Conservation (phyloP, 139 green algal species). For the Closterium sp. region DNA sequence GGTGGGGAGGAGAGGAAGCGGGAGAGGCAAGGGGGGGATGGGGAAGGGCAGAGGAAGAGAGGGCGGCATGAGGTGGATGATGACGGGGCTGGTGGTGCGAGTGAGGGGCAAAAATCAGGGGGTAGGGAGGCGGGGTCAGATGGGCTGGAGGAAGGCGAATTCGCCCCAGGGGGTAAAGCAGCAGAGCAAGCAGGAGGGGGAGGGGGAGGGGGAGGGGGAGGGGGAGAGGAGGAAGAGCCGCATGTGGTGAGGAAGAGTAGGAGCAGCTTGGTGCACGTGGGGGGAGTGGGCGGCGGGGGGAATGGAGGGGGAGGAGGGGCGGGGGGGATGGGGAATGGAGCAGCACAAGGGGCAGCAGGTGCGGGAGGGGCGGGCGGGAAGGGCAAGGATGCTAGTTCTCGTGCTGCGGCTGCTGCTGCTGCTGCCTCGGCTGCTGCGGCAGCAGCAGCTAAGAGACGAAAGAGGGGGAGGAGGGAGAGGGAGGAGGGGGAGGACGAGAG, state of each 20-base stretch:
- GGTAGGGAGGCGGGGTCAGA: constrained; percentile 1
- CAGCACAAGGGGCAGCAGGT: no score
- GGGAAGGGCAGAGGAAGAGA: background rate
- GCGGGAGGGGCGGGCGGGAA: background rate
- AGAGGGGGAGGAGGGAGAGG: background rate
- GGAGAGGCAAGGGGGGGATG: background rate
- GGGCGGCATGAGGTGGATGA: background rate
- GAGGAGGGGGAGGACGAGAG: background rate
- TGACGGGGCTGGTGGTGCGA: background rate
- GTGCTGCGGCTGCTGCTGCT: background rate
- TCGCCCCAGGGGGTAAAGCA: background rate
- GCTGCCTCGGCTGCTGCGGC: background rate
- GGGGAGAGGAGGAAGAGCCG: background rate
- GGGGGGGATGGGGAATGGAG: background rate
- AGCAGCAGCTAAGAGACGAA: background rate
- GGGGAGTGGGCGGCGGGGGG: no score
- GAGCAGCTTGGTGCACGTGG: background rate
- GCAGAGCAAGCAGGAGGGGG: constrained; percentile 11
- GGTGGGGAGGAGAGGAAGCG: background rate
- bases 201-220: constrained; percentile 14
- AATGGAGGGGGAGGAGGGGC: background rate
- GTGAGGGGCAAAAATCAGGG: background rate
- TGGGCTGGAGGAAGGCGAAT: background rate
- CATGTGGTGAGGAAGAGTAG: background rate
- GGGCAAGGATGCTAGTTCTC: background rate